Percentiles rank a stretch among this genome's conserved stretches.
Evolutionary conservation across 1,284 basidiomycete species (phyloP).

Genomic region (Puccinia triticina): DNA sequence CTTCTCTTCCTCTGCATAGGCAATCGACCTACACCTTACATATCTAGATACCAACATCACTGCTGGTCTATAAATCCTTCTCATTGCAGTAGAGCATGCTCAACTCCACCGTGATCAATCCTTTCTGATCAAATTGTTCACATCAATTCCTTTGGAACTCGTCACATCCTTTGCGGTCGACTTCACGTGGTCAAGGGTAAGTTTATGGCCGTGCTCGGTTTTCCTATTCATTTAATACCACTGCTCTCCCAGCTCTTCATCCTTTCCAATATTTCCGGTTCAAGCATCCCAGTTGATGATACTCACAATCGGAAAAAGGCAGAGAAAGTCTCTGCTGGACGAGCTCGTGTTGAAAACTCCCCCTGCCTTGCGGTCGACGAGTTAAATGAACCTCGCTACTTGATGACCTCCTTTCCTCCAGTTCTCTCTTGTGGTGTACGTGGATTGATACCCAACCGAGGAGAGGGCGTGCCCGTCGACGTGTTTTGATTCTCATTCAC

Average conservation of each 20-base stretch:
- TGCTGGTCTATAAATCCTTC: not conserved
- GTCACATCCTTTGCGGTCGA: not conserved
- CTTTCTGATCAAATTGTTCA: not conserved
- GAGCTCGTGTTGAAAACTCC: not conserved
- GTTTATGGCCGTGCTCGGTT: not conserved
- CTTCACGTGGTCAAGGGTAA: not conserved
- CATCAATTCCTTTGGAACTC: not conserved
- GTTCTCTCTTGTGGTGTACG: not conserved
- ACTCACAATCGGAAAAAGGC: not conserved
- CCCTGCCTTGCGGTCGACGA: not conserved
- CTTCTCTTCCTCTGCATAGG: not conserved
- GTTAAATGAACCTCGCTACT: not conserved
- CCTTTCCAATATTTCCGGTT: not conserved
- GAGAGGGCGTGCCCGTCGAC: not conserved
- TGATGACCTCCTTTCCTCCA: not conserved
- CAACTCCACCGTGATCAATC: not conserved
- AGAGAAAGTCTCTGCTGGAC: not conserved
- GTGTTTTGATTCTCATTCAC: not conserved
- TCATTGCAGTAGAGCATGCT: slow-evolving; percentile 2
- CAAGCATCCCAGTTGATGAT: not conserved
- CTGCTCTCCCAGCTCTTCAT: no score
- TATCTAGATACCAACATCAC: not conserved
- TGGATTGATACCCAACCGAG: slow-evolving; percentile 2
- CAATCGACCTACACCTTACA: not conserved
- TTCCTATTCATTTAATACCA: not conserved